Percentiles rank a stretch among this genome's conserved stretches.
Evolutionary conservation across 2,329 filamentous ascomycete genomes (phyloP).

Genomic region (Xylaria hypoxylon): DNA sequence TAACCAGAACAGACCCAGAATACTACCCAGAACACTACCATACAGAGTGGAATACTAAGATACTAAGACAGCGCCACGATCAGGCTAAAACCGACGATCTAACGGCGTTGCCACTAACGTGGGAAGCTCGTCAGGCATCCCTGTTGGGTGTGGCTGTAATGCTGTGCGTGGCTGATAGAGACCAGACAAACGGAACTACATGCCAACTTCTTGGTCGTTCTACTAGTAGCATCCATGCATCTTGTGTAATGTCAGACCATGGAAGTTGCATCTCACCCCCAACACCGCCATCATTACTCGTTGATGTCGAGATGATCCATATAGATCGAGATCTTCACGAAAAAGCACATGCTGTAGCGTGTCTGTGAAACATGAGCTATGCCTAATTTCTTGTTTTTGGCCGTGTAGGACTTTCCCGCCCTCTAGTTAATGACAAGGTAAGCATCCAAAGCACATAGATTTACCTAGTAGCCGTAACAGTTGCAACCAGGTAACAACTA

Average conservation of each 20-base stretch:
- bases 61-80: constrained; percentile 21
- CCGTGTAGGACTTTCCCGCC: not conserved
- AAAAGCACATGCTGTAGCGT: constrained; percentile 11
- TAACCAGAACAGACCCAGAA: no score
- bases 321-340: constrained; percentile 36
- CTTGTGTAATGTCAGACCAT: constrained; percentile 24
- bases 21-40: not conserved
- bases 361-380: constrained; percentile 9
- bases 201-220: constrained; percentile 23
- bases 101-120: constrained; percentile 31
- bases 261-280: constrained; percentile 6
- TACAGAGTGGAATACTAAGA: not conserved
- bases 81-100: constrained; percentile 35
- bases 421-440: constrained; percentile 2
- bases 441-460: not conserved
- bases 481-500: constrained; percentile 33
- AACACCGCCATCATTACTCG: constrained; percentile 19
- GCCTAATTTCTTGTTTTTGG: constrained; percentile 29
- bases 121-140: constrained; percentile 28
- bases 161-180: constrained; percentile 37
- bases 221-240: no score
- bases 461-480: not conserved
- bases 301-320: constrained; percentile 12
- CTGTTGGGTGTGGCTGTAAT: constrained; percentile 34
- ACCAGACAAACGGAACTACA: constrained; percentile 12